These are phyloP conservation scores for Microdochium nivale DNA, from an alignment of 2,329 filamentous ascomycete species.

Conservation along the genomic window DNA sequence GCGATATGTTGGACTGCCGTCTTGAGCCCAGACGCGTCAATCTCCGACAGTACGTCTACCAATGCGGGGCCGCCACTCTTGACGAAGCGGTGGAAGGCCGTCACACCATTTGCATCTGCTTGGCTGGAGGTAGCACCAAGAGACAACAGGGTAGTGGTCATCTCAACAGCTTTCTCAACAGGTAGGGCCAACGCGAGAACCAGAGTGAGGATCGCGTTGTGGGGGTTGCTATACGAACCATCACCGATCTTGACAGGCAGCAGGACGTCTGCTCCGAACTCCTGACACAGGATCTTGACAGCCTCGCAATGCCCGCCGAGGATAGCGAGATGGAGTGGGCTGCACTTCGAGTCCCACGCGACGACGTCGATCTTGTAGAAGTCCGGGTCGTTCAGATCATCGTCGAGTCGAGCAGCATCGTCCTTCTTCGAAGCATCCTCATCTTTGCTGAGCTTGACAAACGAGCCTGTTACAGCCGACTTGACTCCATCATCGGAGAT, in stretches of 20 bases:
- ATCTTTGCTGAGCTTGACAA: slow-evolving; percentile 54
- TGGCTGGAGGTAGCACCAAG: slow-evolving; percentile 68
- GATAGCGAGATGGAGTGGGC: slow-evolving; percentile 73
- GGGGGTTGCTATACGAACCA: slow-evolving; percentile 34
- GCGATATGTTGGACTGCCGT: slow-evolving; percentile 59
- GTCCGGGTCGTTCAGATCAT: slow-evolving; percentile 61
- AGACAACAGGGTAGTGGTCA: slow-evolving; percentile 55
- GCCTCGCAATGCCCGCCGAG: slow-evolving; percentile 60
- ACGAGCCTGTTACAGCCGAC: slow-evolving; percentile 60
- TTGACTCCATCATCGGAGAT: slow-evolving; percentile 41
- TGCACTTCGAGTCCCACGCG: slow-evolving; percentile 71
- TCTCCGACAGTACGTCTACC: slow-evolving; percentile 39
- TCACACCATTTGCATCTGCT: slow-evolving; percentile 56
- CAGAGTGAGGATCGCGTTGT: slow-evolving; percentile 59
- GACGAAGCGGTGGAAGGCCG: slow-evolving; percentile 58
- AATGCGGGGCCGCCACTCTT: slow-evolving; percentile 37
- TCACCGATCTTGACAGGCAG: slow-evolving; percentile 62
- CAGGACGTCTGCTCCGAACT: slow-evolving; percentile 70
- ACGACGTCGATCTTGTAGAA: slow-evolving; percentile 69
- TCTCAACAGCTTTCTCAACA: slow-evolving; percentile 51
- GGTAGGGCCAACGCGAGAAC: slow-evolving; percentile 60
- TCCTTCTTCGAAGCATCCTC: slow-evolving; percentile 26
- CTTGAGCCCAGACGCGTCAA: slow-evolving; percentile 52
- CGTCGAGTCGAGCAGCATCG: slow-evolving; percentile 37
- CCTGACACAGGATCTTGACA: slow-evolving; percentile 59